Evolutionary conservation across 768 basidiomycete species (phyloP).

Genomic region (Collybiopsis confluens): DNA sequence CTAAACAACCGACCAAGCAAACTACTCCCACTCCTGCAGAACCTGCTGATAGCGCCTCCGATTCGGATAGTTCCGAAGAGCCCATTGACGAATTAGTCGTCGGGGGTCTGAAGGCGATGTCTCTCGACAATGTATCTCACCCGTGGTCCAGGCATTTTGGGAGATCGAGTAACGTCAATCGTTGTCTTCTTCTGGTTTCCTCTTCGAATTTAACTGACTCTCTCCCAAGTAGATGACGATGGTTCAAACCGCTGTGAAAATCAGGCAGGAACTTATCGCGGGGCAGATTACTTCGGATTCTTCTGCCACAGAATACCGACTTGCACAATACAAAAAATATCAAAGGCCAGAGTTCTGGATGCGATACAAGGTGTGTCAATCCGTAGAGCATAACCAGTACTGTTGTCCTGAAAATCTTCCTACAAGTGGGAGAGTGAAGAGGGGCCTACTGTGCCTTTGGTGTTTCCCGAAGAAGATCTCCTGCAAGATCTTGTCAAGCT

Average conservation of each 20-base stretch:
- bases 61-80: neutral
- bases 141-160: conserved; percentile 22
- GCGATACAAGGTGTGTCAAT: neutral
- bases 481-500: conserved; percentile 36
- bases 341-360: neutral
- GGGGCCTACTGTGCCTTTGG: conserved; percentile 11
- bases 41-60: neutral
- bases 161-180: conserved; percentile 25
- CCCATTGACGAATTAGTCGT: neutral
- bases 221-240: conserved; percentile 13
- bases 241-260: conserved; percentile 30
- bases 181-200: too few species aligned
- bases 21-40: neutral
- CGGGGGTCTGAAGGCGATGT: neutral
- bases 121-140: neutral
- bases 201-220: too few species aligned
- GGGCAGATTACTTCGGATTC: neutral
- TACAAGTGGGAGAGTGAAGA: conserved; percentile 14
- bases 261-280: conserved; percentile 34
- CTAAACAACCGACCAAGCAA: neutral
- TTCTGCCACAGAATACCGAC: neutral
- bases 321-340: neutral
- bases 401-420: too few species aligned
- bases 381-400: too few species aligned
- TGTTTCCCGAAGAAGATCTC: conserved; percentile 34